phyloP scores from a whole-genome alignment of 768 basidiomycete species.

The Leucosporidium creatinivorum region DNA sequence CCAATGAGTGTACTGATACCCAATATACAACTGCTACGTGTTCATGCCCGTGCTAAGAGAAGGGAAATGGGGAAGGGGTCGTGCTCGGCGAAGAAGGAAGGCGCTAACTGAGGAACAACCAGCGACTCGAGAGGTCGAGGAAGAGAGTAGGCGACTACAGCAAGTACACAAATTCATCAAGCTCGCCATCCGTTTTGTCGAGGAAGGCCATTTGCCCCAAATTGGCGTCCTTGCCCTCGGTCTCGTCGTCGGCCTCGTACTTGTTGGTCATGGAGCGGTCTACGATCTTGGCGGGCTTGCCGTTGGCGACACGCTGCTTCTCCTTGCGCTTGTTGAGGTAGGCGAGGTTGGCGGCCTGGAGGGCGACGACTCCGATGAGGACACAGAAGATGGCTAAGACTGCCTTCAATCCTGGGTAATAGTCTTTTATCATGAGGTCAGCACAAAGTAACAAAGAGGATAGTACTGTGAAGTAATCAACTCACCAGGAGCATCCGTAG shows the following conservation, averaged over 20 bases:
- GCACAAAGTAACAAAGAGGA: too few relatives aligned
- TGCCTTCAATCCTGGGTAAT: not conserved
- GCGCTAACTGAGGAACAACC: too few relatives aligned
- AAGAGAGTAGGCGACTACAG: too few relatives aligned
- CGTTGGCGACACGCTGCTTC: slow-evolving; percentile 37
- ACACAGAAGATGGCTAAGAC: slow-evolving; percentile 33
- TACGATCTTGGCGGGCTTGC: slow-evolving; percentile 38
- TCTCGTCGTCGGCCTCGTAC: not conserved
- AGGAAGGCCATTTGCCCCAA: not conserved
- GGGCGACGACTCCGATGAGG: slow-evolving; percentile 29
- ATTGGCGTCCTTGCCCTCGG: not conserved
- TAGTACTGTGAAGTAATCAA: too few relatives aligned
- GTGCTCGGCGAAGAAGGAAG: too few relatives aligned
- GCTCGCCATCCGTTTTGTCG: not conserved
- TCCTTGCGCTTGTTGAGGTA: slow-evolving; percentile 37
- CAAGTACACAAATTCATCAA: slow-evolving; percentile 3
- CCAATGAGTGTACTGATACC: too few relatives aligned
- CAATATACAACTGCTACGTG: too few relatives aligned
- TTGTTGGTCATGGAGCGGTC: not conserved
- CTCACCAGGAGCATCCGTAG: not conserved
- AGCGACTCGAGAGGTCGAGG: too few relatives aligned
- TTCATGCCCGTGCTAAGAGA: too few relatives aligned
- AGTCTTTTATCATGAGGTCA: slow-evolving; percentile 14
- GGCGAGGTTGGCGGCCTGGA: slow-evolving; percentile 35
- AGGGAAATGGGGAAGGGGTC: too few relatives aligned